Base-by-base conservation (phyloP, 495 filamentous ascomycete genomes). In the Podospora tetraspora region DNA sequence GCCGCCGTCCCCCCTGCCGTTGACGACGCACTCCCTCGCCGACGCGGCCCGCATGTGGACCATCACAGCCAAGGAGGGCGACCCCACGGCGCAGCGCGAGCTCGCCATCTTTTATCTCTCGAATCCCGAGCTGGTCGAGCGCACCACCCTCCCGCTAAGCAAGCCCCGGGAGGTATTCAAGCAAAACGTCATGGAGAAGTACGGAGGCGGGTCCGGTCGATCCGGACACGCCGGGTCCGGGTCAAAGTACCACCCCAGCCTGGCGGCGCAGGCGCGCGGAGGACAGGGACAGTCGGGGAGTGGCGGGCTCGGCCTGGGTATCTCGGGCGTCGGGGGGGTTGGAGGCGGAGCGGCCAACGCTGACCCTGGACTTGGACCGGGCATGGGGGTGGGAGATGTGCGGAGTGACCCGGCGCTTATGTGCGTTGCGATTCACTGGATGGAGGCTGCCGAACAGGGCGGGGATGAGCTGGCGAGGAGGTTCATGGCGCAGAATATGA, bases 341-440 rank as follows among this genome's bases (percentile, higher is more conserved):
- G 74, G 71, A 13, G 63, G 24, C 24, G 68, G 71, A 9, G 67
- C 57, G 24, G 74, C 69, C 25, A 70, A 64, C 43, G 73, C 69
- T 11, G 70, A 61, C 19, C 66, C 60, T 3, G 69, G 69, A 16
- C 64, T 61, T 5, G 67, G 64, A 56, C 69, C 76, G 16, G 73
- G 72, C 29, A 79, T 76, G 68, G 80, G 79, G 43, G 66, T 70
- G 23, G 75, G 76, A 11, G 87, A 89, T 59, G 86, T 89, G 16
- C 81, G 90, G 57, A 87, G 87, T 62, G 93, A 99, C 75, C 93
- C 95, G 21, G 88, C 90, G 61, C 92, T 92, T 11, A 97, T 99
- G 91, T 97, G 94, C 74, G 84, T 97, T 64, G 94, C 96, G 4
- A 90, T 97, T 74, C 95, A 99, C 80, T 99, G 95, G 95, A 98